phyloP scores from a whole-genome alignment of 805 yeast species.

The Deakozyma indianensis region DNA sequence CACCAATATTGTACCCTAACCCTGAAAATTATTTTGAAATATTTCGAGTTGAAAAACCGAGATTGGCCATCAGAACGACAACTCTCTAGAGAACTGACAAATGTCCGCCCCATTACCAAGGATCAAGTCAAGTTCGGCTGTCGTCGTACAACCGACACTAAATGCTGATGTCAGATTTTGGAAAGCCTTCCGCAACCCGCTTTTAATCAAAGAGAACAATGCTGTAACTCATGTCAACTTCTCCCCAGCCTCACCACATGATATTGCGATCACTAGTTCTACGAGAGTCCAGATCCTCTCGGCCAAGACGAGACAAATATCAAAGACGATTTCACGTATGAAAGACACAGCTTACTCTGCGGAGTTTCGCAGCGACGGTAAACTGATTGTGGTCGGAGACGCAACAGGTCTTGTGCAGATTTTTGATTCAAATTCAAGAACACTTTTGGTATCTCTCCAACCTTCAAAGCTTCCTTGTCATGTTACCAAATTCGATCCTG shows the following conservation, averaged over 20 bases:
- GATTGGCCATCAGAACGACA: too few relatives aligned
- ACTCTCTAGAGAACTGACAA: too few relatives aligned
- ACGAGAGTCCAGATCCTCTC: conserved; percentile 87
- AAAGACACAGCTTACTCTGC: conserved; percentile 88
- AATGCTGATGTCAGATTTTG: conserved; percentile 74
- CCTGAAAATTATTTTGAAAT: conserved; percentile 1
- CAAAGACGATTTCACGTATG: conserved; percentile 73
- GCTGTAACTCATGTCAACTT: conserved; percentile 80
- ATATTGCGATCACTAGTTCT: conserved; percentile 85
- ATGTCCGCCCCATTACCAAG: conserved; percentile 1
- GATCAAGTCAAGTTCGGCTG: background rate
- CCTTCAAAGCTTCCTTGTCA: conserved; percentile 85
- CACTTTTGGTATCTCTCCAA: conserved; percentile 60
- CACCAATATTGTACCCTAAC: too few relatives aligned
- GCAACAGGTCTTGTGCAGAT: conserved; percentile 87
- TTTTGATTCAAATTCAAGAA: conserved; percentile 72
- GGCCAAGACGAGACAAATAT: conserved; percentile 84
- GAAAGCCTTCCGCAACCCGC: conserved; percentile 76
- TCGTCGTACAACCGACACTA: background rate
- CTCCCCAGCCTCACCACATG: conserved; percentile 70
- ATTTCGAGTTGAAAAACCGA: too few relatives aligned
- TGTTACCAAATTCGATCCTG: conserved; percentile 83
- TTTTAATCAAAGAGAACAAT: conserved; percentile 83
- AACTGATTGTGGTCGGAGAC: conserved; percentile 84
- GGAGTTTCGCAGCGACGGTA: conserved; percentile 84